A percentile compares a stretch with the other conserved stretches of the same genome.
Evolutionary conservation across 108 stramenopile species (phyloP).

Genomic region (Fragilaria radians): DNA sequence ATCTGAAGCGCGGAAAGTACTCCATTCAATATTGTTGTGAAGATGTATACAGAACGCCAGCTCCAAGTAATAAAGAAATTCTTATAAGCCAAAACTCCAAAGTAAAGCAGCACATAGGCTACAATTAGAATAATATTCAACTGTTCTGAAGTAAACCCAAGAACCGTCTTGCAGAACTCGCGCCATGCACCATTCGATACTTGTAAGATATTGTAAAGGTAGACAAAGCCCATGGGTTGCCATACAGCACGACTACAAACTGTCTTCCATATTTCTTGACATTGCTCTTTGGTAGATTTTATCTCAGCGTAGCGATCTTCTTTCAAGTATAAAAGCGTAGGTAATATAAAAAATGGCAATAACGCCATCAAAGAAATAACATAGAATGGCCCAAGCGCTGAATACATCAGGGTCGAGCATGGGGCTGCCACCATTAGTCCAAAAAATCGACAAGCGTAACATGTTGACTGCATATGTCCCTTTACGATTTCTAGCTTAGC

Average conservation of each 20-base stretch:
- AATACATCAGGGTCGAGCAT: constrained; percentile 52
- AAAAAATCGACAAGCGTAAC: constrained; percentile 74
- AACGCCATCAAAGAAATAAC: constrained; percentile 48
- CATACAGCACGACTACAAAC: constrained; percentile 66
- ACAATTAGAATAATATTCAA: constrained; percentile 61
- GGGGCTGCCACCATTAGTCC: constrained; percentile 73
- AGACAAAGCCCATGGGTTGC: constrained; percentile 79
- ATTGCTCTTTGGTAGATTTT: constrained; percentile 43
- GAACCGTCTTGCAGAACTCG: constrained; percentile 56
- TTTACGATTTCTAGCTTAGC: constrained; percentile 63
- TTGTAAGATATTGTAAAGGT: constrained; percentile 73
- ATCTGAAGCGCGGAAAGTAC: constrained; percentile 58
- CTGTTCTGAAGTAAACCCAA: constrained; percentile 50
- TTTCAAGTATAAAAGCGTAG: constrained; percentile 26
- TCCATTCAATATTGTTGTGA: constrained; percentile 55
- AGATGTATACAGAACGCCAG: constrained; percentile 64
- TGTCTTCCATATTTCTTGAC: constrained; percentile 57
- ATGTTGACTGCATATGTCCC: constrained; percentile 64
- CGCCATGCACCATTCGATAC: constrained; percentile 75
- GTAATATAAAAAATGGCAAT: constrained; percentile 20
- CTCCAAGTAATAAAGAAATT: constrained; percentile 59
- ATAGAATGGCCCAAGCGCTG: constrained; percentile 32
- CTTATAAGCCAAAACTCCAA: constrained; percentile 72
- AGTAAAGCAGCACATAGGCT: constrained; percentile 57
- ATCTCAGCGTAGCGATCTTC: constrained; percentile 32